A percentile compares a stretch with the other conserved stretches of the same genome.
phyloP scores from a whole-genome alignment of 2,329 filamentous ascomycete genomes.

The Colletotrichum truncatum region DNA sequence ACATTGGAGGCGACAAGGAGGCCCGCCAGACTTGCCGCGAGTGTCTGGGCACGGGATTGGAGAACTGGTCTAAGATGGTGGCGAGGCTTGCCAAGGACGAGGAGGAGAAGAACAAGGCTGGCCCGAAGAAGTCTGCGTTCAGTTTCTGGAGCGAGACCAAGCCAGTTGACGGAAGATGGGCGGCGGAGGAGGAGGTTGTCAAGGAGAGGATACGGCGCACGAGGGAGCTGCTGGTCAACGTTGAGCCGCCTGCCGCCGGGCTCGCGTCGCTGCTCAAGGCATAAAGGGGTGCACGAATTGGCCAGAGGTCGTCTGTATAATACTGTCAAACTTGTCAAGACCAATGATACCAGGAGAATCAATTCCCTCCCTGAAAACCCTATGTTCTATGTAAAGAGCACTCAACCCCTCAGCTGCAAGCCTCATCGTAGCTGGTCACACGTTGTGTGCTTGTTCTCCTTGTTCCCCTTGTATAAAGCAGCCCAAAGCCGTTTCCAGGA shows the following conservation, averaged over 20 bases:
- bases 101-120: conserved; percentile 43
- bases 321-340: not conserved
- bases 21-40: conserved; percentile 72
- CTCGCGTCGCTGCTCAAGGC: conserved; percentile 50
- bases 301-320: not conserved
- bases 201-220: conserved; percentile 60
- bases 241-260: conserved; percentile 46
- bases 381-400: not conserved
- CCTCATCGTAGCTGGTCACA: not conserved
- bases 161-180: conserved; percentile 57
- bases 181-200: conserved; percentile 63
- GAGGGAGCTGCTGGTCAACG: conserved; percentile 60
- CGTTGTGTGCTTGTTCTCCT: not conserved
- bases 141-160: conserved; percentile 49
- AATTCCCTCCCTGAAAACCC: not conserved
- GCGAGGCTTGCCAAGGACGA: conserved; percentile 66
- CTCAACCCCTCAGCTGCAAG: not conserved
- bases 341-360: conserved; percentile 7
- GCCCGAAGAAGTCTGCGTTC: conserved; percentile 41
- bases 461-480: no score
- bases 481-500: no score
- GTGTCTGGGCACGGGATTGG: conserved; percentile 79
- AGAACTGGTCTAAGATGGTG: conserved; percentile 88
- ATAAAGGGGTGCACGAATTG: conserved; percentile 36
- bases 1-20: not conserved